Evolutionary conservation across 371 early-diverging fungal species (phyloP).

Genomic region (Mycotypha africana): DNA sequence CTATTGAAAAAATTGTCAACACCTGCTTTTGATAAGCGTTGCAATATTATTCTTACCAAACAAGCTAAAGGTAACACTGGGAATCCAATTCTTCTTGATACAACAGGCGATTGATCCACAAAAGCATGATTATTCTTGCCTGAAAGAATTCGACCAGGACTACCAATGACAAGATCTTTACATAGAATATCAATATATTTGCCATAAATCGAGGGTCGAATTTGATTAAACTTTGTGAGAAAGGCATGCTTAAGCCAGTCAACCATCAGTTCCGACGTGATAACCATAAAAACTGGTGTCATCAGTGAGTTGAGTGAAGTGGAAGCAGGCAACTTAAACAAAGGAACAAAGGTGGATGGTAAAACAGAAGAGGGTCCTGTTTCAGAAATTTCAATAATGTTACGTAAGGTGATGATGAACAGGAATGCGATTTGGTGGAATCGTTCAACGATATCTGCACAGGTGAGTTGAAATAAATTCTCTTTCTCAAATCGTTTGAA

Average conservation of each 20-base stretch:
- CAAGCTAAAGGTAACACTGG: slow-evolving; percentile 87
- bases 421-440: slow-evolving; percentile 88
- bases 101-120: slow-evolving; percentile 83
- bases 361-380: slow-evolving; percentile 58
- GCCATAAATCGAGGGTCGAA: slow-evolving; percentile 83
- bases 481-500: slow-evolving; percentile 96
- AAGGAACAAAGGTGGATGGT: slow-evolving; percentile 56
- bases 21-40: too few species aligned
- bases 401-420: slow-evolving; percentile 82
- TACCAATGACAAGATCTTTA: slow-evolving; percentile 76
- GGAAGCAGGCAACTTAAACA: slow-evolving; percentile 51
- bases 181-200: slow-evolving; percentile 85
- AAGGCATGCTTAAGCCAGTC: slow-evolving; percentile 99
- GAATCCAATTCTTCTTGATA: slow-evolving; percentile 89
- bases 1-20: slow-evolving; percentile 4
- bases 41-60: slow-evolving; percentile 61
- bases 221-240: slow-evolving; percentile 94
- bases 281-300: slow-evolving; percentile 80
- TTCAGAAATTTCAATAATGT: slow-evolving; percentile 84
- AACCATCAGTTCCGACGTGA: slow-evolving; percentile 85
- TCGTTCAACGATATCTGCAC: slow-evolving; percentile 93
- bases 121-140: slow-evolving; percentile 41
- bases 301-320: slow-evolving; percentile 59
- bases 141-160: slow-evolving; percentile 39
- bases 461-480: slow-evolving; percentile 91